Evolutionary conservation across 305 asterid genomes (phyloP), one percentile per base, ranked within the genome.

Genomic region (Coffea humblotiana): DNA sequence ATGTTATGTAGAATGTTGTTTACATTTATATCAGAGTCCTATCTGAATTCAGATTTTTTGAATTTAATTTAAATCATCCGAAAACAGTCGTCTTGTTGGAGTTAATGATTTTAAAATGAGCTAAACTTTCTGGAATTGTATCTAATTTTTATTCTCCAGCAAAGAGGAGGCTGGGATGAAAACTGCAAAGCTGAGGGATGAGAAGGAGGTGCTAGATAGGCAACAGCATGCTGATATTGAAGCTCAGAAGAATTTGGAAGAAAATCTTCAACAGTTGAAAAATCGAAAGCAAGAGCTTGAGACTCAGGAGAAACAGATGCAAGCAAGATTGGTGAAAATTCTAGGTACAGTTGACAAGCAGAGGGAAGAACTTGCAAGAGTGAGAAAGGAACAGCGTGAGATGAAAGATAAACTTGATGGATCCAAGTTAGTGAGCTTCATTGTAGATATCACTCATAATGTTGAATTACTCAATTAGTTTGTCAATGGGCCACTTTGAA

Each of bases 151-250:
- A 21, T 87, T 82, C 73, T 88, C 87, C 93, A 96, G 99, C 83
- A 94, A 96, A 88, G 99, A 94, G 87, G 96, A 94, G 91, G 99
- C 99, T 82, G 99, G 98, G 80, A 94, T 89, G 92, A 89, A 89
- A 92, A 96, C 99, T 88, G 96, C 98, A 29, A 96, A 92, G 85
- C 78, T 96, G 77, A 94, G 93, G 85, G 98, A 91, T 74, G 99
- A 96, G 90, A 94, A 96, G 87, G 99, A 96, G 92, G 94, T 93
- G 68, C 88, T 91, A 85, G 99, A 96, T 82, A 86, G 99, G 90
- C 97, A 96, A 86, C 98, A 96, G 71, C 91, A 92, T 86, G 98
- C 96, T 85, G 98, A 94, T 87, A 87, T 85, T 81, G 98, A 94
- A 86, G 96, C 96, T 69, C 90, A 79, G 82, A 96, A 94, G 89